Evolutionary conservation across 2,329 filamentous ascomycete genomes (phyloP), one percentile per base, ranked within the genome.

Genomic region (Fusarium sp.): DNA sequence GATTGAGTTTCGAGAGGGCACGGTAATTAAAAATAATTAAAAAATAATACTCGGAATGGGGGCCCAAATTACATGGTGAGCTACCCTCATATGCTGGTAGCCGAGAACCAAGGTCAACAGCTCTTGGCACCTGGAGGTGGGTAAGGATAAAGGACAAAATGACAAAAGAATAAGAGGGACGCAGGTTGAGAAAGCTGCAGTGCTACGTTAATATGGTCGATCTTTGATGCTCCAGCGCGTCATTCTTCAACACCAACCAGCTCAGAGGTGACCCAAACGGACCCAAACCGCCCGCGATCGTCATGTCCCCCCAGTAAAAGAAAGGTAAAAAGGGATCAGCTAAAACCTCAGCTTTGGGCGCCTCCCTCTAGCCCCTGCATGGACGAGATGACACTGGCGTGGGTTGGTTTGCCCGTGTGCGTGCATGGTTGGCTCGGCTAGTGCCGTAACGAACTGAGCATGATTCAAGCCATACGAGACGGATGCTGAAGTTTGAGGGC

Each of bases 361-460:
- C 15, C 15, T 17, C 14, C 33, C 33, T 26, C 26, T 10, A 30
- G 10, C 49, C 53, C 53, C 35, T 56, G 53, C 53, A 56, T 52
- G 7, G 8, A 20, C 22, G 30, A 56, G 52, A n/a, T 41, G 53
- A 35, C 40, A 28, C 46, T 35, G 30, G 30, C 14, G 13, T 33
- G 30, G 30, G 30, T 14, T 33, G 30, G 30, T 30, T 50, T 19
- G 44, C 19, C 20, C 8, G 28, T 20, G 14, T 26, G 40, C 57
- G 45, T 48, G 58, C 57, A 30, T 63, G 37, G 26, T 24, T 63
- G 37, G 26, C 22, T 48, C 58, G 43, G 44, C 26, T 63, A 62
- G 19, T 41, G 43, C 26, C 14, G 10, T 11, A 28, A 10, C 20
- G 51, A 52, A 40, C 33, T 40, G 40, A 22, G 22, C 41, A 37